Evolutionary conservation across 352 stramenopile species (phyloP), one percentile per base, ranked within the genome.

Genomic region (Pilasporangium apinafurcum): DNA sequence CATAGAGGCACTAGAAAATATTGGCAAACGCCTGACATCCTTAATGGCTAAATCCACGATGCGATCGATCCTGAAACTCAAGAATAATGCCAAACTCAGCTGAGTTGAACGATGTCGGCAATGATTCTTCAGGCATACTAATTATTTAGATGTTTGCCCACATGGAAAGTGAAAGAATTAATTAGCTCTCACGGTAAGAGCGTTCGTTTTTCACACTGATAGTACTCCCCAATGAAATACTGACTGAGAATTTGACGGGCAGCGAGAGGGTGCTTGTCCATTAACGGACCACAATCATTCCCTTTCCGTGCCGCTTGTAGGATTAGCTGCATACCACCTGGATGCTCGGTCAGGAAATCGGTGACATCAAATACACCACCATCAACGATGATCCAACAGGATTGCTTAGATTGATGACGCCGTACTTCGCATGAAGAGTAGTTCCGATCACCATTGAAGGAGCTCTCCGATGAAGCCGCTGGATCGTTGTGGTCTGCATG

Each of bases 331-430:
- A 73, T 78, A 0, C 91, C 92, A 4, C 89, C 92, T 8, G 91
- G 88, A 59, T 98, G 91, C 1, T 75, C 71, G 8, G 59, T 53
- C 20, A 98, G 71, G 49, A 96, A 82, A 20, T 85, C 66, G 1
- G 91, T 97, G 17, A 92, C 87, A 59, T 98, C 89, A 51, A 95
- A 97, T 17, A 97, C 81, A 37, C 68, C 63, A 29, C 78, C 68
- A n/a, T 85, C 77, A 8, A 86, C 72, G 9, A 97, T 55, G 34
- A 98, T 75, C 93, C 93, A 98, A 46, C 86, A 95, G 12, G 88
- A 97, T 1, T 70, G 66, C 20, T 64, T 47, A 7, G 50, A 80
- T 45, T 83, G 77, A 47, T 98, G 92, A 16, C 83, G 74, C 24
- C 61, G 56, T 17, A 97, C 59, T 59, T 98, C 83, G 37, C 85